A percentile compares a stretch with the other conserved stretches of the same genome.
These are phyloP conservation scores for Jacaranda mimosifolia DNA, from an alignment of 257 asterid species.

Conservation along the genomic window DNA sequence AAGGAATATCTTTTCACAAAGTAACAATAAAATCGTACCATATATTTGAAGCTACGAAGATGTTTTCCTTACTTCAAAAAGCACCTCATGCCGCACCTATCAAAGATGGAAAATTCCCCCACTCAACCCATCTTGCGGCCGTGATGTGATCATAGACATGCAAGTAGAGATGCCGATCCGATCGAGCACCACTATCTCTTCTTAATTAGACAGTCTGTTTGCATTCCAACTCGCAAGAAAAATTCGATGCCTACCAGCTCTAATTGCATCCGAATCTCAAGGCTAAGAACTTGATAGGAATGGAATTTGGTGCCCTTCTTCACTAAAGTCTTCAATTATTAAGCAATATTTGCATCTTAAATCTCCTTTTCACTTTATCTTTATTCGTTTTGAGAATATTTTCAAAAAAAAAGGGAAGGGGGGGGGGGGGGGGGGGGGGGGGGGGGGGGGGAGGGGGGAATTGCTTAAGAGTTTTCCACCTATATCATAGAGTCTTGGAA, in stretches of 20 bases:
- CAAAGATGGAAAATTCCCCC: too few relatives aligned
- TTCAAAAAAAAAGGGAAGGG: neutral
- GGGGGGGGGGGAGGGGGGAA: too few relatives aligned
- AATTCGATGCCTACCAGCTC: neutral
- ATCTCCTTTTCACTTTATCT: conserved; percentile 30
- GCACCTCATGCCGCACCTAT: too few relatives aligned
- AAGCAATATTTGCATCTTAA: conserved; percentile 1
- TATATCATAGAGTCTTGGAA: neutral
- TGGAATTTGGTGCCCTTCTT: conserved; percentile 31
- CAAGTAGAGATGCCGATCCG: too few relatives aligned
- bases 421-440: accelerated
- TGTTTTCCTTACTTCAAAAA: too few relatives aligned
- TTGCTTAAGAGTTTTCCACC: neutral
- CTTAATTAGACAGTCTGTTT: too few relatives aligned
- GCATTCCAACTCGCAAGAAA: neutral
- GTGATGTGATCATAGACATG: too few relatives aligned
- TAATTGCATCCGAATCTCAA: conserved; percentile 4
- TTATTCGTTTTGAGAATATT: conserved; percentile 28
- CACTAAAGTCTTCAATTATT: conserved; percentile 35
- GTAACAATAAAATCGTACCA: too few relatives aligned
- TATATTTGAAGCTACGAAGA: too few relatives aligned
- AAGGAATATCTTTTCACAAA: too few relatives aligned
- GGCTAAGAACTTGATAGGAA: conserved; percentile 7
- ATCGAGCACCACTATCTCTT: too few relatives aligned
- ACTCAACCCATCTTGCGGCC: too few relatives aligned